These are phyloP conservation scores for Plectosphaerella plurivora DNA, from an alignment of 2,329 filamentous ascomycete genomes.

Conservation along the genomic window DNA sequence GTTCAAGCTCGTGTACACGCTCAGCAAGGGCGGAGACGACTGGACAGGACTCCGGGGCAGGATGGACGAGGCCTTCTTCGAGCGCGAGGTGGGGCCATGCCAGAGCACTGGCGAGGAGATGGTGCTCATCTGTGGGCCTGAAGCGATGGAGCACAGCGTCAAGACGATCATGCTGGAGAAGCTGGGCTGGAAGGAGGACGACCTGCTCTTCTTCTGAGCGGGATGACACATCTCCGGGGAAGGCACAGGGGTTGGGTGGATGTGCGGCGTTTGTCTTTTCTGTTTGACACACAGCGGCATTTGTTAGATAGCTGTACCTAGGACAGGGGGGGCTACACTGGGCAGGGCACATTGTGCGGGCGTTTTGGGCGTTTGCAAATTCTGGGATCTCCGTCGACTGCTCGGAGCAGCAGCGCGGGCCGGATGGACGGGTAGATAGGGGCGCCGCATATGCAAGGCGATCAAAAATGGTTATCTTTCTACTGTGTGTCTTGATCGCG, in stretches of 20 bases:
- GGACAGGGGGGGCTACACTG: no score
- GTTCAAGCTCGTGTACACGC: conserved; percentile 63
- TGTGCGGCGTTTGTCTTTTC: no score
- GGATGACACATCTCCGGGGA: not conserved
- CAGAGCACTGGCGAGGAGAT: conserved; percentile 44
- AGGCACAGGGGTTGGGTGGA: not conserved
- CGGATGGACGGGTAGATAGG: no score
- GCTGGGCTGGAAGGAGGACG: conserved; percentile 67
- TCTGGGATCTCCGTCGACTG: no score
- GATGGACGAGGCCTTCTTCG: conserved; percentile 59
- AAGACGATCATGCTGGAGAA: conserved; percentile 40
- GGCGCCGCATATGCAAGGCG: no score
- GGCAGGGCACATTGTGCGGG: no score
- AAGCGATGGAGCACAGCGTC: conserved; percentile 65
- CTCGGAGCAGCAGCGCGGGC: no score
- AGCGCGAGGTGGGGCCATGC: conserved; percentile 48
- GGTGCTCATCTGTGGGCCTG: conserved; percentile 77
- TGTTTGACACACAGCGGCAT: no score
- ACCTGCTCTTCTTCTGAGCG: conserved; percentile 69
- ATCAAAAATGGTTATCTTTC: no score
- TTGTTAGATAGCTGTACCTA: no score
- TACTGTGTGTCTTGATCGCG: no score
- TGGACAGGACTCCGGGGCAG: conserved; percentile 69
- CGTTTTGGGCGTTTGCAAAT: no score
- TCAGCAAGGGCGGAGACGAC: conserved; percentile 56